Evolutionary conservation across 140 eudicot species (phyloP), one percentile per base, ranked within the genome.

Genomic region (Flaveria floridana): DNA sequence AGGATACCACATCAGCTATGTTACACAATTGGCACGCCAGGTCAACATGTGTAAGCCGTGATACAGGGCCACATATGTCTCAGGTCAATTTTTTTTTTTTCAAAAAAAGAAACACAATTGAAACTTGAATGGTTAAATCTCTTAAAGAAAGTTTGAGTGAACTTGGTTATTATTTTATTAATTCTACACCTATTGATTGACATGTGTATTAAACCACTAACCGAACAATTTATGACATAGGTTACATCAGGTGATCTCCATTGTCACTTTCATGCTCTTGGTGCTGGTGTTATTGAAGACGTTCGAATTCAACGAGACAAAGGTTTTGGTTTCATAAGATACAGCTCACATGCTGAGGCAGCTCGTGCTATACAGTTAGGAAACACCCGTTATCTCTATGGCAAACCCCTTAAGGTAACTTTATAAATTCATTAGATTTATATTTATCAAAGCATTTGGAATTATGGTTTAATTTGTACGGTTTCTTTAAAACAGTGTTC

Each of bases 301-400:
- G 97, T 93, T 48, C 88, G 97, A 15, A 77, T 93, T 61, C 97
- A 93, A 59, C 74, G 98, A 70, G 96, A 93, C 75, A 93, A 93
- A 83, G 98, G 98, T 75, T 92, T 93, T 82, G 98, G 98, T 74
- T 93, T 93, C 79, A 82, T 93, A 47, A 86, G 98, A 81, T 93
- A 83, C 87, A 90, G 85, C 72, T 83, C 78, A 76, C 97, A 93
- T 72, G 89, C 93, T 75, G 98, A 93, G 80, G 98, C 98, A 8
- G 96, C 96, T 64, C 89, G 91, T 7, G 98, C 96, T 73, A 93
- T 93, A 74, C 98, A 90, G 83, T 52, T 86, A 37, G 98, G 96
- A 70, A 89, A 93, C 69, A 87, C 96, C n/a, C 84, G 84, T 0
- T 72, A 84, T 77, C 88, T 93, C 56, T 90, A 72, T 68, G 98